Evolutionary conservation across 345 rosid genomes (phyloP), one percentile per base, ranked within the genome.

Genomic region (Anastatica hierochuntica): DNA sequence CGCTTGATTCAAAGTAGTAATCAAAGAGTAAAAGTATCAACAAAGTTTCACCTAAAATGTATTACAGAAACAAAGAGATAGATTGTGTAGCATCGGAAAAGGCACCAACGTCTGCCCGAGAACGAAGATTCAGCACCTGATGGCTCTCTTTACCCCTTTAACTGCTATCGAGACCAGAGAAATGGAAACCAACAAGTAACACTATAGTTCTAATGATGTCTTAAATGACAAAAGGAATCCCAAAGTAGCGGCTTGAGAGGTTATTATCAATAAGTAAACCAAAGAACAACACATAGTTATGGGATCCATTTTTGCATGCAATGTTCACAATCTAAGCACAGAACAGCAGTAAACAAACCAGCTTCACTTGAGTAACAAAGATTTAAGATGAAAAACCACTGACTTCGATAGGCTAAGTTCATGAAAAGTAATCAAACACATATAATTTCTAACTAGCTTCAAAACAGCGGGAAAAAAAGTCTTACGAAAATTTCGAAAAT

Each of bases 171-270:
- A 16, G 60, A 62, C 66, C 76, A 74, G 76, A 68, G 72, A 73
- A 35, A 36, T 15, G 60, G 74, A 62, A 69, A 72, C 74, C 72
- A 77, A 68, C 76, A 58, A 67, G 48, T 69, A 76, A 74, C 73
- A 71, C 71, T 33, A 16, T 36, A 66, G 58, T 58, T 74, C 71
- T 73, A 41, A 54, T 40, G 10, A 53, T 39, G 61, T 66, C 71
- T 51, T 36, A 43, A 71, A 53, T 67, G n/a, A n/a, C n/a, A n/a
- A 17, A 54, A 70, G 77, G 68, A 58, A 66, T 61, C 71, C 75
- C 63, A 59, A 74, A 60, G 69, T 40, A 48, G 53, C 19, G 12
- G 45, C 49, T 51, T 21, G 16, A 35, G 17, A 56, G 35, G 38
- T 43, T 29, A 60, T n/a, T 27, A 37, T n/a, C 12, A 52, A 39